Evolutionary conservation across 495 filamentous ascomycete species (phyloP).

Genomic region (Aspergillus egyptiacus): DNA sequence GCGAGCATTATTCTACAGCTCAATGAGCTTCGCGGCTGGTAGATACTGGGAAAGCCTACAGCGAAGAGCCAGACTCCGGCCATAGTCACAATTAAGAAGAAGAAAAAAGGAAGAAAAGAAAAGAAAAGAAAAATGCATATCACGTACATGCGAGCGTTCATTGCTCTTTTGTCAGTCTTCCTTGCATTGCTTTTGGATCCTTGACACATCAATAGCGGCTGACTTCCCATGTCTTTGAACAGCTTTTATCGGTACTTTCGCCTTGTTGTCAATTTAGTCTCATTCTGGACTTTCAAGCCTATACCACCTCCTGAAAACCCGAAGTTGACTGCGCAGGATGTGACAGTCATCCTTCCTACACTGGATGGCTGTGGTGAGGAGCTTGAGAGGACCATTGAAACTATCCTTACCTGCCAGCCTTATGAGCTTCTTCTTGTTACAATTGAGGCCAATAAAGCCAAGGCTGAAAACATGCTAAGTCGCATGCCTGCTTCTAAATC

Average conservation of each 20-base stretch:
- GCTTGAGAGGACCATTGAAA: constrained; percentile 54
- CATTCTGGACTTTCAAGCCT: constrained; percentile 60
- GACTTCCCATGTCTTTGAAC: constrained; percentile 1
- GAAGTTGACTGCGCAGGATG: constrained; percentile 59
- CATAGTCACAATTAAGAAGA: no score
- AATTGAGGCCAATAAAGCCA: constrained; percentile 55
- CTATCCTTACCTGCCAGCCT: constrained; percentile 51
- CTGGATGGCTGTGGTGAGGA: constrained; percentile 57
- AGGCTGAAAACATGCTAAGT: constrained; percentile 46
- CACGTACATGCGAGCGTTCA: constrained; percentile 42
- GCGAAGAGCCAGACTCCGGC: no score
- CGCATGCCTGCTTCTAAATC: constrained; percentile 47
- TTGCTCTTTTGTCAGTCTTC: constrained; percentile 42
- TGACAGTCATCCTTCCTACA: constrained; percentile 68
- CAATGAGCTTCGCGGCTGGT: not conserved
- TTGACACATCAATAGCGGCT: constrained; percentile 10
- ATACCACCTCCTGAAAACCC: constrained; percentile 57
- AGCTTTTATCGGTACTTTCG: constrained; percentile 60
- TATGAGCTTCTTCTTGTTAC: constrained; percentile 58
- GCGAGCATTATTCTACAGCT: not conserved
- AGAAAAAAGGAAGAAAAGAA: not conserved
- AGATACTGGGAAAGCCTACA: not conserved
- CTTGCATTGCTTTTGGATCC: not conserved
- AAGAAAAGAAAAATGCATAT: constrained; percentile 32
- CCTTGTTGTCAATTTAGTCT: constrained; percentile 57